Evolutionary conservation across 352 stramenopile species (phyloP).

Genomic region (Phytophthora pini): DNA sequence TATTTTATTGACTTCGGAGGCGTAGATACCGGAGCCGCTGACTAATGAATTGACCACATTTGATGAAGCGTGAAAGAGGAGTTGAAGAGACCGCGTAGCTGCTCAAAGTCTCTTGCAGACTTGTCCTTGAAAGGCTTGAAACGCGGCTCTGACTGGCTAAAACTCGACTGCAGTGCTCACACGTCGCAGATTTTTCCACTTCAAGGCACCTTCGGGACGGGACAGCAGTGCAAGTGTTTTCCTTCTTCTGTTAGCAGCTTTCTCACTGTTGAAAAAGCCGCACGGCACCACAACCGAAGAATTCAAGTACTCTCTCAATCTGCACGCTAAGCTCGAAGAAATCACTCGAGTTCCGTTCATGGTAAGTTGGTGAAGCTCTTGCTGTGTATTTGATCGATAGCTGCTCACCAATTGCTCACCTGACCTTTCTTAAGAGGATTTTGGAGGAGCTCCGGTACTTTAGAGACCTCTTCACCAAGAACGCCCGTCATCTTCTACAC

Average conservation of each 20-base stretch:
- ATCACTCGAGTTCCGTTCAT: slow-evolving; percentile 20
- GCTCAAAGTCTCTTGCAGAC: neutral
- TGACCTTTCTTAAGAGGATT: slow-evolving; percentile 29
- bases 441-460: slow-evolving; percentile 25
- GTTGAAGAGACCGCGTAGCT: slow-evolving; percentile 8
- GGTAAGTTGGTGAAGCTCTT: slow-evolving; percentile 16
- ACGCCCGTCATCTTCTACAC: slow-evolving; percentile 23
- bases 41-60: slow-evolving; percentile 16
- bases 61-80: neutral
- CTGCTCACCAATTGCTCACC: neutral
- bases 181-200: slow-evolving; percentile 32
- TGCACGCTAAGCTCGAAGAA: slow-evolving; percentile 4
- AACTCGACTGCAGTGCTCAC: slow-evolving; percentile 15
- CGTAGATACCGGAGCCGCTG: slow-evolving; percentile 17
- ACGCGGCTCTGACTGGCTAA: slow-evolving; percentile 5
- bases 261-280: slow-evolving; percentile 17
- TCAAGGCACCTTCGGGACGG: slow-evolving; percentile 26
- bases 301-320: slow-evolving; percentile 4
- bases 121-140: slow-evolving; percentile 17
- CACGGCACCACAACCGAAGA: neutral
- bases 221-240: slow-evolving; percentile 8
- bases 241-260: neutral
- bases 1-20: slow-evolving; percentile 39
- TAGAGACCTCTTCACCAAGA: slow-evolving; percentile 30
- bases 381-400: neutral